Evolutionary conservation across 2,329 filamentous ascomycete species (phyloP), one percentile per base, ranked within the genome.

Genomic region (Aureobasidium mangrovei): DNA sequence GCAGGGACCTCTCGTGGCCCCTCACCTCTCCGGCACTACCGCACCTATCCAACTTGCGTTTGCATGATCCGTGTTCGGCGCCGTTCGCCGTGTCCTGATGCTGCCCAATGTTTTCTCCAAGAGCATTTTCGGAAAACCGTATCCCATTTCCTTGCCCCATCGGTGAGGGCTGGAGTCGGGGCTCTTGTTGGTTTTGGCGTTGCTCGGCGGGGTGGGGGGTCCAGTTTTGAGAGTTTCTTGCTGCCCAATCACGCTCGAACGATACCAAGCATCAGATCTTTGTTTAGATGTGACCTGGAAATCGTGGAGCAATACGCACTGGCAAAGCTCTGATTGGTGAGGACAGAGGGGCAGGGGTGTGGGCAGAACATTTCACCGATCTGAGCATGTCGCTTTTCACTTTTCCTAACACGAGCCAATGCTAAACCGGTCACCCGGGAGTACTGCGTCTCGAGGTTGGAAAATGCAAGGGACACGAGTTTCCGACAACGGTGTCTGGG

Each of bases 221-320:
- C 32, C 32, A 35, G 32, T 35, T 35, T 18, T 18, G 18, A 18
- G 18, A 18, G 18, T 18, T 18, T 18, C 18, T 18, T 18, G 18
- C 38, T 41, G 47, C 47, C 47, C 47, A 51, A 51, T 51, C 47
- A 51, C 36, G 24, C 36, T 42, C 33, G 28, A 18, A 33, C 47
- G 47, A 51, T 51, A 51, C 38, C 10, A 28, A 51, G 36, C 29
- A 42, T 32, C 29, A 51, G 36, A 51, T 41, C 38, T 31, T 40
- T 36, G 31, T 49, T 26, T 49, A n/a, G 40, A 32, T 24, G 38
- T 18, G 47, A 51, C 47, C 42, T 42, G 31, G 38, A 42, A 38
- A 51, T 51, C 47, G 47, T 33, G 47, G 47, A 51, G 47, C 47
- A 18, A 18, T 18, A 18, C 18, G 18, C 18, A 18, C 18, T 18